A percentile compares a stretch with the other conserved stretches of the same genome.
phyloP scores from a whole-genome alignment of 768 basidiomycete species.

The Hygrophoropsis aurantiaca region DNA sequence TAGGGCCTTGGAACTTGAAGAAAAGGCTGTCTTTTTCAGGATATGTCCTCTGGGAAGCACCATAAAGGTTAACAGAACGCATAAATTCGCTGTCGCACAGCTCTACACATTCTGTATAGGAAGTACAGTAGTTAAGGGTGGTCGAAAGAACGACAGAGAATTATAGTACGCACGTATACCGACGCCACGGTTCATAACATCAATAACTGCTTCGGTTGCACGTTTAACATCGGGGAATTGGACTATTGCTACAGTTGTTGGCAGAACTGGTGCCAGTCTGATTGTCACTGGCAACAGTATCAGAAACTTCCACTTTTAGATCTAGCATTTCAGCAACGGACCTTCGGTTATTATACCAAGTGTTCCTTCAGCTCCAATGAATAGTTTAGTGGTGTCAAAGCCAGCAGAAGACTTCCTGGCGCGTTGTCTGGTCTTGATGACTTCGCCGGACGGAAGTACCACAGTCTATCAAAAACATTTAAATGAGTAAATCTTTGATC shows the following conservation, averaged over 20 bases:
- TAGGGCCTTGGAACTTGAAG: slow-evolving; percentile 84
- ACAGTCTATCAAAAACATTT: slow-evolving; percentile 57
- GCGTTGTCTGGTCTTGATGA: slow-evolving; percentile 83
- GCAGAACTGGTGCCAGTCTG: slow-evolving; percentile 75
- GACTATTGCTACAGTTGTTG: slow-evolving; percentile 80
- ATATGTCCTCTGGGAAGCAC: slow-evolving; percentile 55
- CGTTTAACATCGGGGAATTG: slow-evolving; percentile 75
- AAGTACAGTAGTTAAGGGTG: neutral
- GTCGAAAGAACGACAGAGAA: neutral
- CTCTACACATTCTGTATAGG: slow-evolving; percentile 72
- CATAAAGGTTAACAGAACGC: slow-evolving; percentile 56
- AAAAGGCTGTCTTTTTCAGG: slow-evolving; percentile 71
- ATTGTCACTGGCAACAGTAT: slow-evolving; percentile 57
- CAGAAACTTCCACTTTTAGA: neutral
- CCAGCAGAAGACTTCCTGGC: slow-evolving; percentile 86
- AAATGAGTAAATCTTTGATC: neutral
- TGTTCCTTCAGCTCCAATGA: slow-evolving; percentile 82
- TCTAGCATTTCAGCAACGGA: slow-evolving; percentile 14
- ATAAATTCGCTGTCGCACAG: slow-evolving; percentile 75
- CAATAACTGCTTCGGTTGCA: slow-evolving; percentile 74
- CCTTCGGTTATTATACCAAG: slow-evolving; percentile 90
- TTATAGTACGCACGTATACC: slow-evolving; percentile 61
- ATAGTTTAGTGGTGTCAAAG: slow-evolving; percentile 81
- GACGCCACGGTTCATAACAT: slow-evolving; percentile 70
- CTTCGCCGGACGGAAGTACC: slow-evolving; percentile 83